phyloP scores from a whole-genome alignment of 192 early-diverging fungal species.

The Chytriomyces hyalinus region DNA sequence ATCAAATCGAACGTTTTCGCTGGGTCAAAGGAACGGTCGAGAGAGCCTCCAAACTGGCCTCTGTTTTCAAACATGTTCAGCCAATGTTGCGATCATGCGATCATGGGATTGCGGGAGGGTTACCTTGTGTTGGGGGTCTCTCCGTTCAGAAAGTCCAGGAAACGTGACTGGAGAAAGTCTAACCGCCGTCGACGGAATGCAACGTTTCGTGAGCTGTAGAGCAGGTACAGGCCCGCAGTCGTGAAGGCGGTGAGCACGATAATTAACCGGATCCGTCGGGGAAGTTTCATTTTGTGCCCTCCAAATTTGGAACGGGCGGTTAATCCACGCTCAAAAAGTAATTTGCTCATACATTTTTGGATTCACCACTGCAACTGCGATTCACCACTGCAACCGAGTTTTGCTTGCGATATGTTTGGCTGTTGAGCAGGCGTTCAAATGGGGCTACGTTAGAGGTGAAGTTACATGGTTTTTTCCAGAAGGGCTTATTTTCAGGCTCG shows the following conservation, averaged over 20 bases:
- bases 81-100: not conserved
- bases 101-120: not conserved
- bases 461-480: too few species aligned
- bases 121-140: not conserved
- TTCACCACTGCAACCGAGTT: too few species aligned
- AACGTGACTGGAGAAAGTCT: not conserved
- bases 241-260: not conserved
- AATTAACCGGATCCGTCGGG: not conserved
- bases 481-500: too few species aligned
- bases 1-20: not conserved
- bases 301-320: too few species aligned
- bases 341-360: too few species aligned
- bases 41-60: slow-evolving; percentile 12
- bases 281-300: slow-evolving; percentile 1
- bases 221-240: not conserved
- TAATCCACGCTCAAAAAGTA: too few species aligned
- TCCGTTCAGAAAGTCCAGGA: slow-evolving; percentile 30
- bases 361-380: too few species aligned
- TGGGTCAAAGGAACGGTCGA: not conserved
- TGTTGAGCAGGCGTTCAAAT: too few species aligned
- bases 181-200: not conserved
- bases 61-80: not conserved
- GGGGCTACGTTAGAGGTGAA: too few species aligned
- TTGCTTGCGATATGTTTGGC: too few species aligned
- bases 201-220: not conserved